These are phyloP conservation scores for Ramularia collo-cygni DNA, from an alignment of 2,329 filamentous ascomycete genomes.

Conservation along the genomic window DNA sequence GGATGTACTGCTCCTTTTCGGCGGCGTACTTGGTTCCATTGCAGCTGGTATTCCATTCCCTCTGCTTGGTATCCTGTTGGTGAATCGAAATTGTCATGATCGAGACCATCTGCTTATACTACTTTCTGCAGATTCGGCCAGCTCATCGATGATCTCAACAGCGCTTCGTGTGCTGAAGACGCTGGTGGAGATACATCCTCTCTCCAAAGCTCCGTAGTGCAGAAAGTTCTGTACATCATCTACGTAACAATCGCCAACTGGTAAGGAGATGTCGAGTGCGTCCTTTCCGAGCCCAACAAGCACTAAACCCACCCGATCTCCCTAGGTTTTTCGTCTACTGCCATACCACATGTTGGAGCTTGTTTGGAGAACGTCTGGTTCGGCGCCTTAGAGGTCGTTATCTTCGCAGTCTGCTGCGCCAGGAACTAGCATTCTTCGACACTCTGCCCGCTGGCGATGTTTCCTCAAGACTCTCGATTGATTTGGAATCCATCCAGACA, in stretches of 20 bases:
- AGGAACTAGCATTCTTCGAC: constrained; percentile 60
- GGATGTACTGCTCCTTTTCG: constrained; percentile 11
- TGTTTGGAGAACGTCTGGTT: constrained; percentile 57
- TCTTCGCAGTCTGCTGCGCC: constrained; percentile 50
- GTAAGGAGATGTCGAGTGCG: not conserved
- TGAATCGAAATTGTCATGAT: no score
- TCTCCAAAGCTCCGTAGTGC: constrained; percentile 43
- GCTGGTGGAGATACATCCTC: constrained; percentile 20
- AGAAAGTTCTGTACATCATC: constrained; percentile 54
- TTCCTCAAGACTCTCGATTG: constrained; percentile 55
- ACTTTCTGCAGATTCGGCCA: constrained; percentile 44
- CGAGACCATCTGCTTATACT: no score
- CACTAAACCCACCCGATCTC: no score
- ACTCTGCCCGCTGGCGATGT: constrained; percentile 57
- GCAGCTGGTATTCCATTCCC: constrained; percentile 58
- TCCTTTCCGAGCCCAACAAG: no score
- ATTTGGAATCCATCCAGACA: constrained; percentile 60
- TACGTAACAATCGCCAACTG: constrained; percentile 56
- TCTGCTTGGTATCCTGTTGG: constrained; percentile 51
- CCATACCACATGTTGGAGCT: constrained; percentile 57
- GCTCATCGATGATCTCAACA: constrained; percentile 56
- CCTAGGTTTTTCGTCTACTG: constrained; percentile 47
- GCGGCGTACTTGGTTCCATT: constrained; percentile 27
- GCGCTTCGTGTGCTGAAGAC: constrained; percentile 45
- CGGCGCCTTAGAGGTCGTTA: constrained; percentile 57